Conservation (phyloP, 2,329 filamentous ascomycete species). For the Penicillium sp. region DNA sequence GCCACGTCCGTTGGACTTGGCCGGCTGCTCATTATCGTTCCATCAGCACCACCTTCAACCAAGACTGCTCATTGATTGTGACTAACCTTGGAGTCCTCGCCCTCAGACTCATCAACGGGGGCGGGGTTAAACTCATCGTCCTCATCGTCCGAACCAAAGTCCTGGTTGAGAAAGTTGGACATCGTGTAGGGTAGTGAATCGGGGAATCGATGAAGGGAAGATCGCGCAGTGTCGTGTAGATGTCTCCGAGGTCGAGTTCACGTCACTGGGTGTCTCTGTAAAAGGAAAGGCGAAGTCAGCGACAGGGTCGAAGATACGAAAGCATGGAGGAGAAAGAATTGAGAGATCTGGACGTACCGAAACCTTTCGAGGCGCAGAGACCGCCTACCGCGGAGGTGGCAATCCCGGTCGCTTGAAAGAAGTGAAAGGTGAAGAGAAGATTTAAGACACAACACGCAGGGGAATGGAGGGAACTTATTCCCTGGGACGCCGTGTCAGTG, state of each 20-base stretch:
- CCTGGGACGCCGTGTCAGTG: slow-evolving; percentile 11
- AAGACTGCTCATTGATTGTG: neutral
- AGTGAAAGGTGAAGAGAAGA: neutral
- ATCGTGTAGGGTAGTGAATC: slow-evolving; percentile 26
- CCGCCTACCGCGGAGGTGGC: slow-evolving; percentile 3
- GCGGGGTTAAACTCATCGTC: slow-evolving; percentile 88
- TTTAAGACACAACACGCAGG: neutral
- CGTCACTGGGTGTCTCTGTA: neutral
- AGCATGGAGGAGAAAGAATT: slow-evolving; percentile 1
- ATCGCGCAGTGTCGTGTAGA: neutral
- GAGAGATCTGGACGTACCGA: slow-evolving; percentile 5
- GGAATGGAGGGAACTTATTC: neutral
- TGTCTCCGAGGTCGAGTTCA: neutral
- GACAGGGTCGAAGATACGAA: neutral
- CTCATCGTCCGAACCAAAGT: slow-evolving; percentile 63
- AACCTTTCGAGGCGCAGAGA: slow-evolving; percentile 5
- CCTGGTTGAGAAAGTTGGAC: slow-evolving; percentile 49
- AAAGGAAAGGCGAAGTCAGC: neutral
- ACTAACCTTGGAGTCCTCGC: slow-evolving; percentile 49
- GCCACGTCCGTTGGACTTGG: slow-evolving; percentile 31
- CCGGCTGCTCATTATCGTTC: slow-evolving; percentile 21
- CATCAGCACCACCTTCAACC: slow-evolving; percentile 24
- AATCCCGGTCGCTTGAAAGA: neutral
- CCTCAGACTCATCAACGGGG: slow-evolving; percentile 70
- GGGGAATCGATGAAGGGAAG: neutral